These are phyloP conservation scores for Tetrapisispora phaffii DNA, from an alignment of 805 yeast genomes.

Conservation along the genomic window DNA sequence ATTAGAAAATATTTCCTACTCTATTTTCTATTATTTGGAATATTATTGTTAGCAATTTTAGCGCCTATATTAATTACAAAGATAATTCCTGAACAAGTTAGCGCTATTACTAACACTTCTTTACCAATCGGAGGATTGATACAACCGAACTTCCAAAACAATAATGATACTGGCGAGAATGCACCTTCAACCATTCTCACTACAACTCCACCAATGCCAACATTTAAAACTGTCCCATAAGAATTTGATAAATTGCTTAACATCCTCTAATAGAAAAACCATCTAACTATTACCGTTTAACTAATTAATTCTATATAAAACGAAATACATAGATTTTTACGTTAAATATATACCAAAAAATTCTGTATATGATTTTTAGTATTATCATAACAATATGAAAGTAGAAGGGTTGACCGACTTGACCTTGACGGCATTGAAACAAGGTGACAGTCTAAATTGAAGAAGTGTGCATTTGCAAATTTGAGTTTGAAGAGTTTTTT, in stretches of 20 bases:
- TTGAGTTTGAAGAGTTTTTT: too few relatives aligned
- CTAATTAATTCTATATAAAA: too few relatives aligned
- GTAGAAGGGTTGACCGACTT: too few relatives aligned
- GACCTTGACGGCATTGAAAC: too few relatives aligned
- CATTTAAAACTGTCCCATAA: slow-evolving; percentile 28
- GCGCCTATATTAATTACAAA: slow-evolving; percentile 38
- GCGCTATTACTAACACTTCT: slow-evolving; percentile 15
- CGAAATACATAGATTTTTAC: too few relatives aligned
- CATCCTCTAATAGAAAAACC: too few relatives aligned
- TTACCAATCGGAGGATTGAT: slow-evolving; percentile 32
- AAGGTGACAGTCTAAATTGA: too few relatives aligned
- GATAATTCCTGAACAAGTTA: slow-evolving; percentile 21
- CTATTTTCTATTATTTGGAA: slow-evolving; percentile 33
- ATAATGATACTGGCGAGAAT: slow-evolving; percentile 54
- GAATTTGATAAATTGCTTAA: neutral
- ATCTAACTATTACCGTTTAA: too few relatives aligned
- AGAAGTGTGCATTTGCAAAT: too few relatives aligned
- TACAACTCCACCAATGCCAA: slow-evolving; percentile 30
- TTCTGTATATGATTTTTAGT: too few relatives aligned
- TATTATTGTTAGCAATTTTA: slow-evolving; percentile 35
- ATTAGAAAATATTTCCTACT: slow-evolving; percentile 39
- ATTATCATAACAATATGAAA: too few relatives aligned
- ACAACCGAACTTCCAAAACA: slow-evolving; percentile 52
- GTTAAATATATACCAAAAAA: too few relatives aligned
- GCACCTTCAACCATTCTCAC: slow-evolving; percentile 41